These are phyloP conservation scores for Amanita molliuscula DNA, from an alignment of 768 basidiomycete species.

Conservation along the genomic window DNA sequence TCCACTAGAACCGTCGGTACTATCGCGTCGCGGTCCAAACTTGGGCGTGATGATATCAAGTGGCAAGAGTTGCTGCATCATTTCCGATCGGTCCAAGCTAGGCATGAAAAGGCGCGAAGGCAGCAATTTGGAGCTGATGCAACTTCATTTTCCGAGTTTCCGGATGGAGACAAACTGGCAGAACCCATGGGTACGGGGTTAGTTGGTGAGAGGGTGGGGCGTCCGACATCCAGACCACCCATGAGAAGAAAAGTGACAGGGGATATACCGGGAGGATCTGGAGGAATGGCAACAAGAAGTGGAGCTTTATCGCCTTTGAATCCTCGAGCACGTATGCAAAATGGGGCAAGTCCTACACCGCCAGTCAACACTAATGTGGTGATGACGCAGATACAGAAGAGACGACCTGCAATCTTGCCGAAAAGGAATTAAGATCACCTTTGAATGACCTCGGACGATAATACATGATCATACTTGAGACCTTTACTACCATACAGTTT, in stretches of 20 bases:
- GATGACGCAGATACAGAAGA: conserved; percentile 26
- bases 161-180: conserved; percentile 31
- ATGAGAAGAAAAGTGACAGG: conserved; percentile 59
- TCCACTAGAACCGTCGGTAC: conserved; percentile 19
- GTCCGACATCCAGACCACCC: conserved; percentile 28
- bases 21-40: conserved; percentile 60
- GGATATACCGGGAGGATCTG: conserved; percentile 24
- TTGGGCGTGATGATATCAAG: conserved; percentile 83
- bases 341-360: conserved; percentile 19
- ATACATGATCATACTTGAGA: neutral
- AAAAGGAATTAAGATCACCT: conserved; percentile 13
- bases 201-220: conserved; percentile 16
- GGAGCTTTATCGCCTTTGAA: conserved; percentile 65
- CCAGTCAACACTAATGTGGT: neutral
- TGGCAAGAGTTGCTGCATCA: conserved; percentile 93
- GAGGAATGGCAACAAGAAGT: conserved; percentile 21
- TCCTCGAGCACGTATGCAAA: conserved; percentile 50
- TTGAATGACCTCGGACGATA: neutral
- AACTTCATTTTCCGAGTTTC: conserved; percentile 37
- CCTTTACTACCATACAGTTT: neutral
- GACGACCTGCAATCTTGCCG: conserved; percentile 21
- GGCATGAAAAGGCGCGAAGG: conserved; percentile 86
- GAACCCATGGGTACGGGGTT: conserved; percentile 16
- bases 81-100: conserved; percentile 82
- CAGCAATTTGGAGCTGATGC: conserved; percentile 61